Evolutionary conservation across 164 flowering plant genomes (phyloP).

Genomic region (grape (Vitis vinifera)): ASM3070453v1 NC_081820.1:7688501-7689000

Average conservation of each 20-base stretch:
- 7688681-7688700: constrained; percentile 98
- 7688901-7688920: constrained; percentile 85
- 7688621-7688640: constrained; percentile 83
- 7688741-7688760: constrained; percentile 86
- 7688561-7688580: constrained; percentile 56
- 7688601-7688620: constrained; percentile 60
- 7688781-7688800: constrained; percentile 62
- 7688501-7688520: constrained; percentile 3
- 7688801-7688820: constrained; percentile 72
- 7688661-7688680: constrained; percentile 94
- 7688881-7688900: constrained; percentile 71
- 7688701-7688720: constrained; percentile 58
- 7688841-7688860: constrained; percentile 91
- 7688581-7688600: constrained; percentile 76
- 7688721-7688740: constrained; percentile 71
- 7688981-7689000: constrained; percentile 83
- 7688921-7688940: constrained; percentile 71
- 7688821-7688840: constrained; percentile 71
- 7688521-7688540: constrained; percentile 12
- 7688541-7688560: constrained; percentile 22
- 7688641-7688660: constrained; percentile 98
- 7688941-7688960: constrained; percentile 39
- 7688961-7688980: constrained; percentile 68
- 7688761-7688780: constrained; percentile 63
- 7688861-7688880: constrained; percentile 90